A percentile compares a stretch with the other conserved stretches of the same genome.
Evolutionary conservation across 768 basidiomycete species (phyloP).

Genomic region (Gloeophyllum trabeum): DNA sequence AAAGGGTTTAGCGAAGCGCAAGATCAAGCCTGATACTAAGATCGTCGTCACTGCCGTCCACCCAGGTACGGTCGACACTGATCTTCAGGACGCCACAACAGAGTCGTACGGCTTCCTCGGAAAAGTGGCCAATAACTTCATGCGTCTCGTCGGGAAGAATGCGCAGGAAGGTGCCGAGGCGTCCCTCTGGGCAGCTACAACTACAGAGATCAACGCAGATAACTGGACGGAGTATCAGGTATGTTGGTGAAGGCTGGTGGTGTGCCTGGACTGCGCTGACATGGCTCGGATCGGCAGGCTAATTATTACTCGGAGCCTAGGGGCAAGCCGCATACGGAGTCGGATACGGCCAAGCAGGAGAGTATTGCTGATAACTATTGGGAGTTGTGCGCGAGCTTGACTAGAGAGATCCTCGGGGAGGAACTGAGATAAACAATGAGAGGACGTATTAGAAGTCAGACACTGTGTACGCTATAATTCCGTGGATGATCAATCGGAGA

Average conservation of each 20-base stretch:
- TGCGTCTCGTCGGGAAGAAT: constrained; percentile 12
- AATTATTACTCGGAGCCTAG: constrained; percentile 16
- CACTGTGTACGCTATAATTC: no score
- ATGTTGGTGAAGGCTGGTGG: no score
- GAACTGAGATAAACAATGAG: no score
- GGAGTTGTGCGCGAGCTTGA: constrained; percentile 12
- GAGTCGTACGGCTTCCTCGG: constrained; percentile 15
- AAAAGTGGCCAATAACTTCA: constrained; percentile 10
- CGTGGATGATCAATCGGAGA: no score
- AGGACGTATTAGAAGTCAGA: no score
- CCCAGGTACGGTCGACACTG: constrained; percentile 18
- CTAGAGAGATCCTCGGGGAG: constrained; percentile 14
- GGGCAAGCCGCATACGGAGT: constrained; percentile 14
- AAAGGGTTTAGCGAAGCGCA: constrained; percentile 11
- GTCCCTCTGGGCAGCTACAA: constrained; percentile 16
- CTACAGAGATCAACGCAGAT: constrained; percentile 13
- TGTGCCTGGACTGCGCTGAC: neutral
- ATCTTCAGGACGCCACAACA: constrained; percentile 14
- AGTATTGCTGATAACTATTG: constrained; percentile 12
- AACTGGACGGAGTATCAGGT: constrained; percentile 19
- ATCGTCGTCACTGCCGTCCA: constrained; percentile 17
- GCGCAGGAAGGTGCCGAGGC: constrained; percentile 19
- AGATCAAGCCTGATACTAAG: constrained; percentile 7
- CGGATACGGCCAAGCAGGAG: constrained; percentile 11
- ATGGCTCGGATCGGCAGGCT: constrained; percentile 7